phyloP scores from a whole-genome alignment of 2,329 filamentous ascomycete genomes.

The Thyridium curvatum region DNA sequence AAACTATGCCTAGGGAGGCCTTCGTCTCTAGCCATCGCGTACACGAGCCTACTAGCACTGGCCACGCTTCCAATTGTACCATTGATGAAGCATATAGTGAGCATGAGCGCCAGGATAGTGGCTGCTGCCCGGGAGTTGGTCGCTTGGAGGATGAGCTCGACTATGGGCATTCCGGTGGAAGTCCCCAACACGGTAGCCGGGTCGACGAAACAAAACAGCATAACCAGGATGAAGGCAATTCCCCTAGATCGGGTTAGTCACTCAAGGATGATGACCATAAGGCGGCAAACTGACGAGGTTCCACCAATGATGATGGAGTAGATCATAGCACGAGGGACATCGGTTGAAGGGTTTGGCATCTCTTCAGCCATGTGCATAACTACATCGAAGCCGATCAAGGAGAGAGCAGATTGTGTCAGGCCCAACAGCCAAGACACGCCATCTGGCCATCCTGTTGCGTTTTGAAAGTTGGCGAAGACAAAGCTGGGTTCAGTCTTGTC shows the following conservation, averaged over 20 bases:
- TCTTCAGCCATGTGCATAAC: slow-evolving; percentile 39
- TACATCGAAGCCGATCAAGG: slow-evolving; percentile 36
- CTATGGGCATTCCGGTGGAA: slow-evolving; percentile 36
- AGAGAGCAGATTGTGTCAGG: slow-evolving; percentile 29
- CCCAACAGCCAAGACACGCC: slow-evolving; percentile 41
- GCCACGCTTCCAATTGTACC: slow-evolving; percentile 38
- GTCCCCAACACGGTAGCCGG: slow-evolving; percentile 21
- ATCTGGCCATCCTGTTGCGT: slow-evolving; percentile 37
- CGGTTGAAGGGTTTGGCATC: slow-evolving; percentile 32
- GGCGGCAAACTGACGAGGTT: slow-evolving; percentile 25
- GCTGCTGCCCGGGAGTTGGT: slow-evolving; percentile 31
- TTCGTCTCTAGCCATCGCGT: slow-evolving; percentile 38
- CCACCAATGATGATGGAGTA: slow-evolving; percentile 35
- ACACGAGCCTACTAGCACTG: slow-evolving; percentile 33
- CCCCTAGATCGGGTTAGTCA: not conserved
- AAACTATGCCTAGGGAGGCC: slow-evolving; percentile 31
- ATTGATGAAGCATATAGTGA: slow-evolving; percentile 37
- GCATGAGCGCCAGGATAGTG: slow-evolving; percentile 31
- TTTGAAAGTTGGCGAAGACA: slow-evolving; percentile 37
- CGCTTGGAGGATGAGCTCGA: slow-evolving; percentile 35
- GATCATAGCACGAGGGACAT: slow-evolving; percentile 35
- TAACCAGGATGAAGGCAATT: slow-evolving; percentile 27
- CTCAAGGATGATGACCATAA: not conserved
- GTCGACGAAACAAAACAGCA: slow-evolving; percentile 33
- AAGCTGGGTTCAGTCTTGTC: slow-evolving; percentile 32